A percentile compares a stretch with the other conserved stretches of the same genome.
These are phyloP conservation scores for Pisolithus thermaeus DNA, from an alignment of 1,284 basidiomycete species.

Conservation along the genomic window DNA sequence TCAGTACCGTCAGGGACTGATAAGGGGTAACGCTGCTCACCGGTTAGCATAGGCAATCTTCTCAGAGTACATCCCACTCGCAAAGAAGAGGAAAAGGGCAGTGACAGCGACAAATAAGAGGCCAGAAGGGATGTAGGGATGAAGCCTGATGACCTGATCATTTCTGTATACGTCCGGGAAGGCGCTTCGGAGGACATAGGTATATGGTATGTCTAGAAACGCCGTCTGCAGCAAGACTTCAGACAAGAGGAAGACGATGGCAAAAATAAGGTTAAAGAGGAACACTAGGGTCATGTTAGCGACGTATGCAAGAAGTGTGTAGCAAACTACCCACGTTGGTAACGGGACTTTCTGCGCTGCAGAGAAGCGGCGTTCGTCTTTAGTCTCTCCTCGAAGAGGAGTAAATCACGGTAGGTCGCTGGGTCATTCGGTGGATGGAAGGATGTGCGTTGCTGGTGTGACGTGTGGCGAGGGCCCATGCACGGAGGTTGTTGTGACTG, in stretches of 20 bases:
- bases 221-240: constrained; percentile 70
- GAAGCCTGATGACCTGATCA: constrained; percentile 43
- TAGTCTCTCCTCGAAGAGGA: constrained; percentile 93
- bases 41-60: constrained; percentile 95
- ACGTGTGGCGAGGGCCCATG: constrained; percentile 33
- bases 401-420: constrained; percentile 81
- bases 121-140: constrained; percentile 70
- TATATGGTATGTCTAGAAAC: constrained; percentile 60
- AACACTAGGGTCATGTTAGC: constrained; percentile 51
- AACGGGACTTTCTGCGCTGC: constrained; percentile 76
- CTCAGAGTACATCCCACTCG: constrained; percentile 93
- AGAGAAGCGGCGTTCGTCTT: constrained; percentile 88
- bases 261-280: constrained; percentile 59
- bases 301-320: constrained; percentile 1
- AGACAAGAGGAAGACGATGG: constrained; percentile 67
- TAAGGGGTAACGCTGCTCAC: constrained; percentile 42
- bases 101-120: constrained; percentile 82
- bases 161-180: constrained; percentile 46
- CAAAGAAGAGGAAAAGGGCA: constrained; percentile 92
- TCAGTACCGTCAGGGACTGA: constrained; percentile 11
- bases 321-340: constrained; percentile 62
- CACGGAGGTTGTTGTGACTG: constrained; percentile 3
- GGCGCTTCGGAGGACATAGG: constrained; percentile 40
- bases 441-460: constrained; percentile 18
- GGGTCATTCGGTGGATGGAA: constrained; percentile 39